phyloP scores from a whole-genome alignment of 1,284 basidiomycete genomes.

The Tranzscheliella williamsii region DNA sequence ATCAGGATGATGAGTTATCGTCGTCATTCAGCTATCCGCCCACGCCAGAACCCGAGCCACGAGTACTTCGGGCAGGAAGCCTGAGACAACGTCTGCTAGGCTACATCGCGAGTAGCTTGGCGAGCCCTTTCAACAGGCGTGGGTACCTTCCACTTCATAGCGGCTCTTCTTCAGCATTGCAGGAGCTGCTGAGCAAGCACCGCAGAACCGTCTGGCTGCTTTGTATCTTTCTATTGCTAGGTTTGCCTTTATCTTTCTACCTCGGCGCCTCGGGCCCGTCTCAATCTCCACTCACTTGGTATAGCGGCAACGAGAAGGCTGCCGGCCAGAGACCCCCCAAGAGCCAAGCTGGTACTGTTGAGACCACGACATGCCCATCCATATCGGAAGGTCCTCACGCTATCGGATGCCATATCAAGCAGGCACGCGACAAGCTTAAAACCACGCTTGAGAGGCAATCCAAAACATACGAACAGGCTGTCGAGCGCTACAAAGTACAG shows the following conservation, averaged over 20 bases:
- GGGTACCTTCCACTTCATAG: too few relatives aligned
- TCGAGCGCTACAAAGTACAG: slow-evolving; percentile 10
- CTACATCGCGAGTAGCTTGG: too few relatives aligned
- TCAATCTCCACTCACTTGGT: background rate
- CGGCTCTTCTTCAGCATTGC: too few relatives aligned
- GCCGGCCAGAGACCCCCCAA: too few relatives aligned
- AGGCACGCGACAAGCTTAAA: slow-evolving; percentile 11
- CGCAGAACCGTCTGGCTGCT: slow-evolving; percentile 1
- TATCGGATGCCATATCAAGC: slow-evolving; percentile 5
- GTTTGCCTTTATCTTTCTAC: slow-evolving; percentile 5
- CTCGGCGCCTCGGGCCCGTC: background rate
- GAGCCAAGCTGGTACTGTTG: background rate
- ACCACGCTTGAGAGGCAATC: slow-evolving; percentile 12
- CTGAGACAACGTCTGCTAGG: too few relatives aligned
- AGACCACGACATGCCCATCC: slow-evolving; percentile 3
- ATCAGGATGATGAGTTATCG: too few relatives aligned
- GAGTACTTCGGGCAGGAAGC: too few relatives aligned
- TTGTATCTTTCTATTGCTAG: slow-evolving; percentile 3
- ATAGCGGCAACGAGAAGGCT: background rate
- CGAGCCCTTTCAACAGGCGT: too few relatives aligned
- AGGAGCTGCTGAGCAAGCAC: background rate
- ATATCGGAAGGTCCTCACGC: slow-evolving; percentile 9
- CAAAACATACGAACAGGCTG: slow-evolving; percentile 10
- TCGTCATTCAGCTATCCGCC: too few relatives aligned
- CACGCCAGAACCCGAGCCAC: too few relatives aligned